Evolutionary conservation across 306 rosid species (phyloP), one percentile per base, ranked within the genome.

Genomic region (Trifolium repens): DNA sequence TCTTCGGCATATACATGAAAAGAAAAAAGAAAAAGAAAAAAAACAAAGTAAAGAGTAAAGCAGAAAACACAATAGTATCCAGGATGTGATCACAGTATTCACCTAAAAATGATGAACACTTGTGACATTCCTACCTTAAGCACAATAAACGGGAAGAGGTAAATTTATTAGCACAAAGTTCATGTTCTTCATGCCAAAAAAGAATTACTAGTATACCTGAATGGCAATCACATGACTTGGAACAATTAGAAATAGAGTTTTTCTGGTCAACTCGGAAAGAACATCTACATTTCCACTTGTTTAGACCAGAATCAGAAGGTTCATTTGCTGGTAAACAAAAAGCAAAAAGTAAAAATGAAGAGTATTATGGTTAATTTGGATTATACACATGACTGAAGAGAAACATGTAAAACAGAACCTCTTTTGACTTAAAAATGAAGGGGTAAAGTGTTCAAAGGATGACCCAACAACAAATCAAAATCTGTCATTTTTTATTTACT

Each of bases 201-300:
- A 73, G 60, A 55, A 65, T 76, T 22, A 61, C 77, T 54, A 70
- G 72, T 82, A 76, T 87, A 94, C 97, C 99, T 85, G 79, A 85
- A 73, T 69, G 89, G 78, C 99, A 94, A 67, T 84, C 87, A 81
- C 99, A 94, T 79, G 96, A 92, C 13, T 89, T 68, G 43, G 98
- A 87, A 86, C 99, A 94, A 82, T 92, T 87, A 60, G 88, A 86
- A 78, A 83, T 83, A 65, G 87, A 47, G 76, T 72, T 67, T 75
- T 69, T 86, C 46, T n/a, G 88, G 61, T 85, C 83, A 46, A 80
- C 89, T 76, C 78, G 88, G 65, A 83, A 78, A 78, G 79, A 73
- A 78, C 97, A 94, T 78, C 76, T 84, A 79, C 98, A 94, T 7
- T 83, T 85, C 97, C 97, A 94, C 73, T 88, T 88, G 74, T 82